Evolutionary conservation across 768 basidiomycete genomes (phyloP).

Genomic region (Phanerochaete sordida): DNA sequence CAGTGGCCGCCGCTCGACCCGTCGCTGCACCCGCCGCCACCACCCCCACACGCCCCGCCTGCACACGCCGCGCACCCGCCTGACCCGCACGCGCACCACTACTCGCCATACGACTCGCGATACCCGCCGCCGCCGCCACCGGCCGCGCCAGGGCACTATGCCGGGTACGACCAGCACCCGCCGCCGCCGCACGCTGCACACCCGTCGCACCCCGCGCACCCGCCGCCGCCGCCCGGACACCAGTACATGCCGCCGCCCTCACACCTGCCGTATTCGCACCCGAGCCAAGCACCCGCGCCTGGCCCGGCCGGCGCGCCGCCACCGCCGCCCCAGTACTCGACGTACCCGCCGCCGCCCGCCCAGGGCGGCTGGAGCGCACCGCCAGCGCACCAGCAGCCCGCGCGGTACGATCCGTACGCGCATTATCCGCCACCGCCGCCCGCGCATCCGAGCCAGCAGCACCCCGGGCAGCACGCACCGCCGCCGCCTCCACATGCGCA

Average conservation of each 20-base stretch:
- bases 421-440: conserved; percentile 18
- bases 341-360: conserved; percentile 15
- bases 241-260: not conserved
- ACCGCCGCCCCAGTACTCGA: conserved; percentile 8
- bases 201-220: conserved; percentile 11
- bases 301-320: conserved; percentile 20
- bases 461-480: conserved; percentile 24
- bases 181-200: conserved; percentile 10
- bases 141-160: not conserved
- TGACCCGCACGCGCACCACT: conserved; percentile 6
- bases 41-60: conserved; percentile 21
- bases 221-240: conserved; percentile 6
- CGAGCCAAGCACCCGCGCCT: conserved; percentile 8
- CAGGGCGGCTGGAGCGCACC: conserved; percentile 3
- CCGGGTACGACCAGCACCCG: conserved; percentile 3
- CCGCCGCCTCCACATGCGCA: conserved; percentile 16
- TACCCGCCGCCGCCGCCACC: conserved; percentile 15
- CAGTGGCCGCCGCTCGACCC: conserved; percentile 18
- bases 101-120: conserved; percentile 5
- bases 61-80: conserved; percentile 15
- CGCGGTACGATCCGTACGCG: conserved; percentile 7
- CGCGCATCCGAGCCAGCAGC: conserved; percentile 26
- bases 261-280: conserved; percentile 8
- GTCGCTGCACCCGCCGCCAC: conserved; percentile 21
- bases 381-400: not conserved